Evolutionary conservation across 805 yeast species (phyloP), one percentile per base, ranked within the genome.

Genomic region (Ogataea pignaliae): DNA sequence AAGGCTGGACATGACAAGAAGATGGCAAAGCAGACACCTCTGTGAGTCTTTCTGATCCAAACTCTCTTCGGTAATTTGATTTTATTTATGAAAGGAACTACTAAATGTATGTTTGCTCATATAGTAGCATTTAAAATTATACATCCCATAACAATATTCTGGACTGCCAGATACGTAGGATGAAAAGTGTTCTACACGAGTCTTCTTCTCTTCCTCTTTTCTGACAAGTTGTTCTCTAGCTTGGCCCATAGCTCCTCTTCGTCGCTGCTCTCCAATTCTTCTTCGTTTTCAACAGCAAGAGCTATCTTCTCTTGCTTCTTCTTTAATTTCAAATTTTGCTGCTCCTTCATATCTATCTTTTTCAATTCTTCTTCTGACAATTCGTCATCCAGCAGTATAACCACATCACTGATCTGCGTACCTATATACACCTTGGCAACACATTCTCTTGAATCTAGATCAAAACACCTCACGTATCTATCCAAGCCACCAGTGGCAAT

Each of bases 401-500:
- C 54, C 17, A 82, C 73, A 28, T 70, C 66, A 18, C 75, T 72
- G 14, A 88, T 72, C 59, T 86, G 88, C 5, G 88, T 77, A 2
- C 95, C 95, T 26, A 84, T 56, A 55, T 77, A 91, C 5, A 87
- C 85, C 57, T 88, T 88, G 8, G 80, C 88, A 10, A 79, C 64
- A 39, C 79, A 69, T 36, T 77, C 76, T 41, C 95, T 72, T 1
- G 80, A 65, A 2, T 66, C 66, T 4, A 80, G 59, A 47, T 88
- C 84, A 63, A 77, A 91, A 3, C 86, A 87, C 46, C 97, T 75
- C 26, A 88, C 71, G 56, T 88, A 91, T 56, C 96, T 74, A 59
- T 93, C 99, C 17, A 90, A 73, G 0, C 97, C 95, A 36, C 95
- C 97, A 15, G 87, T 72, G 2, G 81, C 81, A 8, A 90, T 56